Base-by-base conservation (phyloP, 495 filamentous ascomycete genomes). In the Platismatia glauca region DNA sequence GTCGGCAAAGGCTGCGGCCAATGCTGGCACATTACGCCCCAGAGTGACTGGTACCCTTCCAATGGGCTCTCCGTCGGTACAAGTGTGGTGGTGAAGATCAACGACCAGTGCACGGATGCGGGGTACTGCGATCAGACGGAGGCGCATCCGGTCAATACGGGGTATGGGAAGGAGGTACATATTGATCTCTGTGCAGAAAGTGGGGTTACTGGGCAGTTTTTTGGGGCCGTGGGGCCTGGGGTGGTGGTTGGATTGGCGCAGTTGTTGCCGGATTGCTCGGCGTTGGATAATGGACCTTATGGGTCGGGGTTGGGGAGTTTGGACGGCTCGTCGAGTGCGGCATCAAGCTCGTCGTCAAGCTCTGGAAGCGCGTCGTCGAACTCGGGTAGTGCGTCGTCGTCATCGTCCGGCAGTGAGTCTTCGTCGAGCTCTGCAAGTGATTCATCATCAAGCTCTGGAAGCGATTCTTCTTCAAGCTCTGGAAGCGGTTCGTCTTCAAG, bases 81-180 rank as follows among this genome's bases (percentile, higher is more conserved):
- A 11, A 50, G 46, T 1, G 57, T 58, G 1, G 61, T 67, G 0
- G 61, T 64, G 18, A 57, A 64, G 43, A 53, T 61, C 12, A 67
- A 64, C 16, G 65, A 67, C 50, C 57, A 64, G 22, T 64, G 65
- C 44, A 63, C 65, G 16, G 61, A 67, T 39, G n/a, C 35, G 4
- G 53, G 43, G 8, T 64, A 64, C 3, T 67, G 65, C 24, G 50
- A 64, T 37, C 65, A 64, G 58, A 41, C 31, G 6, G 52, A 34
- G 24, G 22, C 24, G 18, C 18, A 31, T 7, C 29, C 44, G 29
- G 43, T 59, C 58, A 67, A 63, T 12, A 59, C 50, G 41, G 35
- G 61, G 20, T 67, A 64, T 27, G 61, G 61, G 8, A 63, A 63
- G 31, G 57, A 63, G 9, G 53, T 67, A 29, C 65, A 64, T 35